These are phyloP conservation scores for Suillus occidentalis DNA, from an alignment of 768 basidiomycete species.

Conservation along the genomic window DNA sequence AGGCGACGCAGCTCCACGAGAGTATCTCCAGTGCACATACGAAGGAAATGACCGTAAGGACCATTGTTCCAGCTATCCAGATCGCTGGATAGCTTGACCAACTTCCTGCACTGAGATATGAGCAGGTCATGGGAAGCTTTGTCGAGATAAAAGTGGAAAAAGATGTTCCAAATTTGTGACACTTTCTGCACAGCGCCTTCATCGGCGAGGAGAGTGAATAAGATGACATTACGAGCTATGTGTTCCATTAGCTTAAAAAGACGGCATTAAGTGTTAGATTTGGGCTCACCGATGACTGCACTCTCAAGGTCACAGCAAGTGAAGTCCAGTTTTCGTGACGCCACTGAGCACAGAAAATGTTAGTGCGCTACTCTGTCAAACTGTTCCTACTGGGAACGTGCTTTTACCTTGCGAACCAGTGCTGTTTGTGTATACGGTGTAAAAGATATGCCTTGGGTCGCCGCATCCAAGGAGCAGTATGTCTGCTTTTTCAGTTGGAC, in stretches of 20 bases:
- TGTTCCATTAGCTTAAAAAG: background rate
- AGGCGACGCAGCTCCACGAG: conserved; percentile 21
- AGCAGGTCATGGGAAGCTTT: conserved; percentile 24
- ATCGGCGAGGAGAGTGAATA: conserved; percentile 30
- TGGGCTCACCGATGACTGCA: conserved; percentile 28
- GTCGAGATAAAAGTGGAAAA: conserved; percentile 31
- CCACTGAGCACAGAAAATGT: conserved; percentile 13
- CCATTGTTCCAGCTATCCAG: conserved; percentile 26
- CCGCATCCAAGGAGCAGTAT: conserved; percentile 57
- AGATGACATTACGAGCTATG: conserved; percentile 28
- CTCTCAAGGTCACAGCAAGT: conserved; percentile 32
- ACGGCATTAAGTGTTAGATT: background rate
- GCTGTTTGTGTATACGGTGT: conserved; percentile 37
- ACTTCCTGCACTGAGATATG: conserved; percentile 27
- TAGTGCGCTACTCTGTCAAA: background rate
- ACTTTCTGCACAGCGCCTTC: conserved; percentile 16
- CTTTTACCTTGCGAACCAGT: background rate
- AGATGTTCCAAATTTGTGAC: conserved; percentile 30
- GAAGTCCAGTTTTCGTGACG: conserved; percentile 26
- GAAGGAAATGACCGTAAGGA: conserved; percentile 28
- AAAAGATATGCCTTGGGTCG: conserved; percentile 55
- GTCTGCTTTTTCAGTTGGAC: conserved; percentile 46
- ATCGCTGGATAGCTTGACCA: conserved; percentile 16
- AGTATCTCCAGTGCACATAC: conserved; percentile 24
- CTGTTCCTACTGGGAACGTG: background rate